Evolutionary conservation across 2,329 filamentous ascomycete genomes (phyloP), one percentile per base, ranked within the genome.

Genomic region (Colletotrichum incanum): DNA sequence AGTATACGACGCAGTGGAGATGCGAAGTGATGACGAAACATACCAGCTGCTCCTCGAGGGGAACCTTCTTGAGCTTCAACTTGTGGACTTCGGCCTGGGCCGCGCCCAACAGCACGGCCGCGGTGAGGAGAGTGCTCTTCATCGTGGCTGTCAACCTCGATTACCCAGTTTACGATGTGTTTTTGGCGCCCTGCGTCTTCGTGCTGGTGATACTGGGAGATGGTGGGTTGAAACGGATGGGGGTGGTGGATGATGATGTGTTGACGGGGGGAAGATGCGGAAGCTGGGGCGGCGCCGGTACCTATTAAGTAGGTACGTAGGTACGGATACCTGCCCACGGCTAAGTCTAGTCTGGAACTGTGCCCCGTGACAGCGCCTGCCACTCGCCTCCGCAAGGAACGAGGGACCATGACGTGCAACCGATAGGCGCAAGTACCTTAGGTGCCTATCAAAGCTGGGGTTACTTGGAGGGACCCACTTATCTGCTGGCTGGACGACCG

Each of bases 61-160:
- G 93, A 74, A 98, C 87, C 93, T 99, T 99, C 90, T 98, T 93
- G 80, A 99, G 92, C 90, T 97, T 96, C 90, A 98, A 93, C 89
- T 94, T 97, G 91, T 98, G 94, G 76, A 98, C 89, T 79, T 92
- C 94, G 78, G 94, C 96, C 81, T 93, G 90, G 82, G 93, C 93
- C 82, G 93, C 91, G 87, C 93, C 93, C 80, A 95, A 89, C 88
- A 97, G 91, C 87, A 92, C 89, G 80, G 92, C 91, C 85, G 94
- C 92, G 82, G 94, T 88, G 81, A 98, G 84, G 80, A 95, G 87
- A 85, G 92, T 87, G 84, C 91, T 91, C 92, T 97, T 98, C 96
- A 98, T 98, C 84, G 77, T 88, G 85, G 83, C 82, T 34, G 59
- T 70, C 23, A 49, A 65, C 43, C 54, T 70, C 65, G 59, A 49